Evolutionary conservation across 768 basidiomycete genomes (phyloP).

Genomic region (Pisolithus orientalis): DNA sequence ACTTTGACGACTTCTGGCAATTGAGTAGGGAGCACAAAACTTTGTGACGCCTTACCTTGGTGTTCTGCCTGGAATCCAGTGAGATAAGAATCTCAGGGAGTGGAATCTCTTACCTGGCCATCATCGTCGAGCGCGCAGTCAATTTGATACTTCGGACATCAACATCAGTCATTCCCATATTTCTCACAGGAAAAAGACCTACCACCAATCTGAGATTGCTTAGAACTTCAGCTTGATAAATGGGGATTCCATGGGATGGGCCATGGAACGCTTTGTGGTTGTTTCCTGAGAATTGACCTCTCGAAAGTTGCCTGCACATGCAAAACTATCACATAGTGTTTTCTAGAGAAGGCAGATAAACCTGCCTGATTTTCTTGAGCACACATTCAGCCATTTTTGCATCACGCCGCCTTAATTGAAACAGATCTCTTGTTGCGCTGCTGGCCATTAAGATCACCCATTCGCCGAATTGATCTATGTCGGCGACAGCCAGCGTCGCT

Average conservation of each 20-base stretch:
- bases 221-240: slow-evolving; percentile 59
- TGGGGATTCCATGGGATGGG: slow-evolving; percentile 36
- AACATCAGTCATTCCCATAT: background rate
- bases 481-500: background rate
- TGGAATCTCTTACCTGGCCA: slow-evolving; percentile 9
- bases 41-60: slow-evolving; percentile 17
- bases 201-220: slow-evolving; percentile 42
- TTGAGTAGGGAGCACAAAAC: background rate
- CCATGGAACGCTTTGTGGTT: slow-evolving; percentile 52
- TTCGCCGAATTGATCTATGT: background rate
- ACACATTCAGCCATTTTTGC: background rate
- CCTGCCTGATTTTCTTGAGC: background rate
- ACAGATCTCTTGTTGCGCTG: background rate
- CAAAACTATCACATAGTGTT: too few species aligned
- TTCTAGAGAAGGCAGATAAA: background rate
- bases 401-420: background rate
- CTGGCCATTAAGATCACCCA: background rate
- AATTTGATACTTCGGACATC: slow-evolving; percentile 25
- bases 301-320: slow-evolving; percentile 49
- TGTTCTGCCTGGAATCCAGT: slow-evolving; percentile 21
- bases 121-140: slow-evolving; percentile 35
- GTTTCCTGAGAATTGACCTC: slow-evolving; percentile 54
- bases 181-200: slow-evolving; percentile 11
- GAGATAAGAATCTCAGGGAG: background rate
- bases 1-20: slow-evolving; percentile 31